phyloP scores from a whole-genome alignment of 225 moss, liverwort and hornwort species.

The Sphagnum tenellum region DNA sequence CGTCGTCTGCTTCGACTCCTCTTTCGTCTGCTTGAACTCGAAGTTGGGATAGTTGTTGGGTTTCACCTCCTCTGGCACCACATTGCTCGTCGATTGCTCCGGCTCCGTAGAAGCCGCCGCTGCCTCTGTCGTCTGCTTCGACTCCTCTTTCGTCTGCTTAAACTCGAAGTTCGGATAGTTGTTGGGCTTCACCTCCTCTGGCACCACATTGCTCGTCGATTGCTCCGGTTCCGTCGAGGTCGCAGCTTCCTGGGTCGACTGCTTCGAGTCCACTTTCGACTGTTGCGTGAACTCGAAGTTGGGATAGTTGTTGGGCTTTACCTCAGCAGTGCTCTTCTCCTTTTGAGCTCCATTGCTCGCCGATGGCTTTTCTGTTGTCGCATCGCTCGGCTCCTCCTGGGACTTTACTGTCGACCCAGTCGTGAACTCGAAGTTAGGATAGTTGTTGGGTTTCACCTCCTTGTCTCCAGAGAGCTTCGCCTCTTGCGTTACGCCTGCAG shows the following conservation, averaged over 20 bases:
- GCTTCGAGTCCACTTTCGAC: background rate
- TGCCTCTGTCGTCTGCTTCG: too few species aligned
- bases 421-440: conserved; percentile 34
- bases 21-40: conserved; percentile 13
- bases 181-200: conserved; percentile 38
- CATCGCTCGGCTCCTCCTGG: too few species aligned
- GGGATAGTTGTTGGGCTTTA: conserved; percentile 32
- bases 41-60: conserved; percentile 35
- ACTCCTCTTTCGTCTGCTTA: background rate
- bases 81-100: background rate
- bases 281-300: conserved; percentile 25
- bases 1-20: background rate
- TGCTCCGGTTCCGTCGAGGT: too few species aligned
- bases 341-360: too few species aligned
- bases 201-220: too few species aligned
- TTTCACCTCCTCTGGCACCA: conserved; percentile 12
- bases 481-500: too few species aligned
- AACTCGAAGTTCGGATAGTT: conserved; percentile 46
- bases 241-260: background rate
- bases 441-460: conserved; percentile 50
- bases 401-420: conserved; percentile 11
- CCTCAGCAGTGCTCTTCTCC: conserved; percentile 2
- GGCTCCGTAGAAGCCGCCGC: too few species aligned
- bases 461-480: conserved; percentile 1
- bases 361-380: too few species aligned